Conservation (phyloP, 768 basidiomycete species). For the Tylopilus balloui region DNA sequence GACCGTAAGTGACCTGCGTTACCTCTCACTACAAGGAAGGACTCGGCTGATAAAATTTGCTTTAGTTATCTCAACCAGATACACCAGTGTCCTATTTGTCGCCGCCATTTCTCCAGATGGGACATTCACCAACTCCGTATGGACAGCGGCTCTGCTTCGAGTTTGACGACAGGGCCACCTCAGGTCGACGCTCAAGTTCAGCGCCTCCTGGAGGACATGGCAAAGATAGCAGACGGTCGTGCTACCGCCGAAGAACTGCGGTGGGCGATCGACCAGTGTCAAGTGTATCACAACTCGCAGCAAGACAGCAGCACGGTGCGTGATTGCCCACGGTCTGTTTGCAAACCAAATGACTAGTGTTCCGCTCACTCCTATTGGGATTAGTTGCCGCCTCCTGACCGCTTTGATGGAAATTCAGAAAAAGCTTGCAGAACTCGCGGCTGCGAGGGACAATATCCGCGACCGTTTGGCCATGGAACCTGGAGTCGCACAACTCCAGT, state of each 20-base stretch:
- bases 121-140: conserved; percentile 7
- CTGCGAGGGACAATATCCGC: not conserved
- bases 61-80: conserved; percentile 8
- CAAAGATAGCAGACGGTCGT: not conserved
- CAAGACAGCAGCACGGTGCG: not conserved
- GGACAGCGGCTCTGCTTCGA: not conserved
- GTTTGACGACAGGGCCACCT: not conserved
- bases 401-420: not conserved
- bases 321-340: not conserved
- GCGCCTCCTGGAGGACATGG: not conserved
- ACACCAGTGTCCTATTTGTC: conserved; percentile 12
- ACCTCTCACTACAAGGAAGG: not conserved
- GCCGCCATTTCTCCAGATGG: not conserved
- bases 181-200: not conserved
- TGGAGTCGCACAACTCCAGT: not conserved
- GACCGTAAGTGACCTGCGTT: conserved; percentile 1
- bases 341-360: not conserved
- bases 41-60: not conserved
- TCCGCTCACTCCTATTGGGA: not conserved
- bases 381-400: not conserved
- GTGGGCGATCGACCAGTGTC: not conserved
- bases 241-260: conserved; percentile 9
- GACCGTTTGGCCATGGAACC: not conserved
- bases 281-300: not conserved
- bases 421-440: not conserved